Conservation (phyloP, 139 green algal species). For the Edaphochlamys debaryana region DNA sequence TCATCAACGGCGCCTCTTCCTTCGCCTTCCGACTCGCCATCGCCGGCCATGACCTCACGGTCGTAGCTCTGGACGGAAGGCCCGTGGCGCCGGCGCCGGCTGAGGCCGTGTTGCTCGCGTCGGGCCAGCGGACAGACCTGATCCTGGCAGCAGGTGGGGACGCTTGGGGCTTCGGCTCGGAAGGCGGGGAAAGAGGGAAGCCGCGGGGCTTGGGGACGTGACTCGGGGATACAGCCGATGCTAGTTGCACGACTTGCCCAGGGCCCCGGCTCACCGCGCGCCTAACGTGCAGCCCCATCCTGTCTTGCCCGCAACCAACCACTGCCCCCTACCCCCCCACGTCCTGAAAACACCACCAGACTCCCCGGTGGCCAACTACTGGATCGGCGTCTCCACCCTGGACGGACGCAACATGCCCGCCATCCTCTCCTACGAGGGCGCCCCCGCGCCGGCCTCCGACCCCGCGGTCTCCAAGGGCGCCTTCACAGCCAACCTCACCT, state of each 20-base stretch:
- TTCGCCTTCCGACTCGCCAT: not conserved
- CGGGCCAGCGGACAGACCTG: conserved; percentile 22
- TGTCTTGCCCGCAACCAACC: too few relatives aligned
- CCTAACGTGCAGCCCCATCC: too few relatives aligned
- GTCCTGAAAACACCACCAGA: too few relatives aligned
- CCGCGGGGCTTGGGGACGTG: too few relatives aligned
- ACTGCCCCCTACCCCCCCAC: not conserved
- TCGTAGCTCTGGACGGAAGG: conserved; percentile 30
- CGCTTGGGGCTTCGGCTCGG: too few relatives aligned
- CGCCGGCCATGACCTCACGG: not conserved
- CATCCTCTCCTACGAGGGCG: conserved; percentile 38
- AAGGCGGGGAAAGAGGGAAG: not conserved
- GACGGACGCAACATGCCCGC: conserved; percentile 1
- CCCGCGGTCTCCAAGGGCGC: not conserved
- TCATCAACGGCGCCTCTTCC: conserved; percentile 9
- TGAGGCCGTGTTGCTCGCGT: not conserved
- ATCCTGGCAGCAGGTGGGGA: not conserved
- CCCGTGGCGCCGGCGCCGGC: not conserved
- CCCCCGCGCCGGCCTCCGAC: conserved; percentile 20
- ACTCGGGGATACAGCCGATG: too few relatives aligned
- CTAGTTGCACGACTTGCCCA: too few relatives aligned
- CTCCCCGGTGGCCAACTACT: conserved; percentile 35
- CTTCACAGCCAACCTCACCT: not conserved
- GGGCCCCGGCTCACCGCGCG: too few relatives aligned
- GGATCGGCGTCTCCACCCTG: conserved; percentile 27